Evolutionary conservation across 2,329 filamentous ascomycete species (phyloP), one percentile per base, ranked within the genome.

Genomic region (Aureobasidium sp.): DNA sequence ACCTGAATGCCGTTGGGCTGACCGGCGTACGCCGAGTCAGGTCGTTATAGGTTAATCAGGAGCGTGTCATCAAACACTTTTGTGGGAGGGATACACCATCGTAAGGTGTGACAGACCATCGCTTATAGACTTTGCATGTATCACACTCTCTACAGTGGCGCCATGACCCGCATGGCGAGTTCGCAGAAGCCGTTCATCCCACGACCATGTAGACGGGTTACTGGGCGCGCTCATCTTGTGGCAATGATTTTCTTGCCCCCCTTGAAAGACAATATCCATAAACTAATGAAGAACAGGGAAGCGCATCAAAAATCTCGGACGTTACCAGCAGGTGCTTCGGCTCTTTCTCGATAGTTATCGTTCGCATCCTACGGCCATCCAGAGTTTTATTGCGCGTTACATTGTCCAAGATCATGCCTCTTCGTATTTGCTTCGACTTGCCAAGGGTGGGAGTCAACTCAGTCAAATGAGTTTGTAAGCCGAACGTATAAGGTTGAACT

Each of bases 41-140:
- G 32, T 55, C 12, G 51, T 42, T 55, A 55, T 55, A 55, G 51
- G 36, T 15, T 3, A 9, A 41, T 17, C 12, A 29, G 36, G 17
- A 20, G 32, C 17, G 15, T n/a, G 29, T 50, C 13, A 41, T 27
- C 20, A n/a, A 53, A 41, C 34, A 41, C 20, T 53, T 41, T 20
- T 51, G 4, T 9, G 23, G 13, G 9, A 20, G 26, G 9, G 29
- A 37, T 29, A 32, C 26, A n/a, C 36, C 37, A 41, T 55, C 37
- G 37, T 42, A 55, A 26, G 37, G 51, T 29, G 51, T 41, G 37
- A 41, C 36, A 42, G 26, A 41, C 51, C 9, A 26, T 48, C 51
- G 51, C 36, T 37, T 55, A 55, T 55, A 41, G 51, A 55, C 51
- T 55, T 55, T 55, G n/a, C 36, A 42, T 55, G 51, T 41, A 42